Percentiles rank a stretch among this genome's conserved stretches.
Evolutionary conservation across 2,329 filamentous ascomycete species (phyloP).

Genomic region (Talaromyces sp.): DNA sequence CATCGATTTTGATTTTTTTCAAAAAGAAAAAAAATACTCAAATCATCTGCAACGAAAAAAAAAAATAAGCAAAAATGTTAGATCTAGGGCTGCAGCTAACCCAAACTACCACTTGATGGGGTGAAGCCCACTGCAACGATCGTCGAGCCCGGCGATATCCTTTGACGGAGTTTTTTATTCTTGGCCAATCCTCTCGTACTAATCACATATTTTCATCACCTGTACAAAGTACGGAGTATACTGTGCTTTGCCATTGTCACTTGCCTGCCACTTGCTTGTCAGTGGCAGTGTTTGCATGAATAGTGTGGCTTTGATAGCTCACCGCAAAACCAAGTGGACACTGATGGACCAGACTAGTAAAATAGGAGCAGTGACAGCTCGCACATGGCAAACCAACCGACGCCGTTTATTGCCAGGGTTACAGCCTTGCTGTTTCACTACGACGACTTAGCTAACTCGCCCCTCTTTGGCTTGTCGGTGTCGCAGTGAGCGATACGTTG

Average conservation of each 20-base stretch:
- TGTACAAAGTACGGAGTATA: too few species aligned
- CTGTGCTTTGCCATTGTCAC: too few species aligned
- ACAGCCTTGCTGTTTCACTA: neutral
- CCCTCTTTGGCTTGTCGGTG: neutral
- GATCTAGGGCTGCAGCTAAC: neutral
- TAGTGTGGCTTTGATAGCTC: neutral
- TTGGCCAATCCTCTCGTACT: neutral
- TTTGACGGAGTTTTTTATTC: neutral
- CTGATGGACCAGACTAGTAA: neutral
- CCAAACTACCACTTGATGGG: neutral
- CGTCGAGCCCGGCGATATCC: neutral
- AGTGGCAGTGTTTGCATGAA: too few species aligned
- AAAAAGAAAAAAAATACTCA: neutral
- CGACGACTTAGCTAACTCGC: neutral
- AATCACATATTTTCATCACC: too few species aligned
- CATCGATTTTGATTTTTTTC: too few species aligned
- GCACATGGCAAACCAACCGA: neutral
- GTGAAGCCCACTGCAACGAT: neutral
- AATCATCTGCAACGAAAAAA: neutral
- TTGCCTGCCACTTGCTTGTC: too few species aligned
- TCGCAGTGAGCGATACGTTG: neutral
- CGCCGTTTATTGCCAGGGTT: neutral
- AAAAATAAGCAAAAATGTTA: neutral
- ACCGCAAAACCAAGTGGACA: neutral
- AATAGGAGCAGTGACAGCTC: neutral